Percentiles rank a stretch among this genome's conserved stretches.
Evolutionary conservation across 495 filamentous ascomycete genomes (phyloP).

Genomic region (Aspergillus mulundensis): DNA sequence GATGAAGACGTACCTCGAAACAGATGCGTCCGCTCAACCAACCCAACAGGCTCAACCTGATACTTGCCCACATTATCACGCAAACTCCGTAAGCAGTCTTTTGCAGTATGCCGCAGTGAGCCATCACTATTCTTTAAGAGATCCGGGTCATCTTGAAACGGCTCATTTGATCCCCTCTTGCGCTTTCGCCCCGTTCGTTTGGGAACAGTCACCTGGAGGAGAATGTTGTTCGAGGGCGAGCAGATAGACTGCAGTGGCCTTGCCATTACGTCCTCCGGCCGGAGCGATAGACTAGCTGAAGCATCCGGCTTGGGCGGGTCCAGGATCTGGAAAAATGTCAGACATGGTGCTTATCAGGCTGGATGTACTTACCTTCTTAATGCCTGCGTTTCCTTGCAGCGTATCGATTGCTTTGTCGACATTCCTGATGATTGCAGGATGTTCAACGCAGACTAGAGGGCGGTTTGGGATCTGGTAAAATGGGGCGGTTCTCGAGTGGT

Average conservation of each 20-base stretch:
- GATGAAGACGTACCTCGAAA: constrained; percentile 59
- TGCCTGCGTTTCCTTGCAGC: constrained; percentile 61
- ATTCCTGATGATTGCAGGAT: constrained; percentile 80
- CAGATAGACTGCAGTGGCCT: constrained; percentile 69
- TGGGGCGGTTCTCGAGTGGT: constrained; percentile 39
- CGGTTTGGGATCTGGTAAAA: constrained; percentile 58
- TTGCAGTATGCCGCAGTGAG: constrained; percentile 25
- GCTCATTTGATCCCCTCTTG: constrained; percentile 65
- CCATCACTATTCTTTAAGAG: constrained; percentile 4
- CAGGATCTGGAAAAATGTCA: constrained; percentile 31
- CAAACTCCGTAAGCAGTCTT: constrained; percentile 58
- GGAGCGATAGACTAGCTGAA: constrained; percentile 58
- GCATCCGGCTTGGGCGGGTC: constrained; percentile 36
- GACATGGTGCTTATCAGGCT: background rate
- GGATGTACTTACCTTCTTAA: constrained; percentile 55
- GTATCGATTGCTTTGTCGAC: constrained; percentile 77
- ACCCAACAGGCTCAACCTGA: constrained; percentile 64
- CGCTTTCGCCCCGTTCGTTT: constrained; percentile 81
- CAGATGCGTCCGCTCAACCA: constrained; percentile 75
- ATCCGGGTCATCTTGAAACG: constrained; percentile 43
- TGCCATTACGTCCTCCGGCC: constrained; percentile 71
- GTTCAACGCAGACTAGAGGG: constrained; percentile 74
- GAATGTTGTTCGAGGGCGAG: constrained; percentile 67
- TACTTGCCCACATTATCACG: constrained; percentile 69
- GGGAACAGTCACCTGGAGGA: constrained; percentile 83